Evolutionary conservation across 169 alveolate species (phyloP).

Genomic region (Cryptosporidium canis): DNA sequence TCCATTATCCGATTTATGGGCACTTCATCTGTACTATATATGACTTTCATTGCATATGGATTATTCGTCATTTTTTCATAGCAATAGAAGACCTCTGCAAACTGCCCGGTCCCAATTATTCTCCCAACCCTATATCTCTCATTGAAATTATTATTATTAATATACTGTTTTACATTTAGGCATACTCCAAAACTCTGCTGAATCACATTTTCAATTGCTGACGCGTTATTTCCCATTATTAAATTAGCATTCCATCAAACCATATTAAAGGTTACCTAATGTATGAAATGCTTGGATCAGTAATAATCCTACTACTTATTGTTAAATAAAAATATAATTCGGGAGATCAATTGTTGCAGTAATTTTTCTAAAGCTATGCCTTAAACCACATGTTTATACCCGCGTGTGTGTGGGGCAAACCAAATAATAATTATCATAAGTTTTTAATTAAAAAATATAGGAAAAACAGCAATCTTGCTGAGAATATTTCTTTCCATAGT

Average conservation of each 20-base stretch:
- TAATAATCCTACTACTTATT: neutral
- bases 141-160: neutral
- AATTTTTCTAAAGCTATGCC: conserved; percentile 5
- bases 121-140: conserved; percentile 39
- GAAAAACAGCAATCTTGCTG: too few species aligned
- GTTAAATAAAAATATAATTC: neutral
- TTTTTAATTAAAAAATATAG: too few species aligned
- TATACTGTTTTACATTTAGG: conserved; percentile 35
- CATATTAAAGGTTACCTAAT: neutral
- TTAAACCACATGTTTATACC: conserved; percentile 5
- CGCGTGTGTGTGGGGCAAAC: conserved; percentile 8
- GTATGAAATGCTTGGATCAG: neutral
- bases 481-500: too few species aligned
- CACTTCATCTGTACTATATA: conserved; percentile 40
- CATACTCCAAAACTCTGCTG: conserved; percentile 38
- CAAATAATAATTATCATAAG: neutral
- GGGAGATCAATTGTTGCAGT: conserved; percentile 1
- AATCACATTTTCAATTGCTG: conserved; percentile 37
- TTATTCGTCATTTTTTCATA: neutral
- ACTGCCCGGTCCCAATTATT: conserved; percentile 52
- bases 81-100: conserved; percentile 55
- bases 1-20: conserved; percentile 31
- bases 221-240: conserved; percentile 37
- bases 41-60: conserved; percentile 52
- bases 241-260: neutral